phyloP scores from a whole-genome alignment of 345 rosid species.

The Orychophragmus violaceus region DNA sequence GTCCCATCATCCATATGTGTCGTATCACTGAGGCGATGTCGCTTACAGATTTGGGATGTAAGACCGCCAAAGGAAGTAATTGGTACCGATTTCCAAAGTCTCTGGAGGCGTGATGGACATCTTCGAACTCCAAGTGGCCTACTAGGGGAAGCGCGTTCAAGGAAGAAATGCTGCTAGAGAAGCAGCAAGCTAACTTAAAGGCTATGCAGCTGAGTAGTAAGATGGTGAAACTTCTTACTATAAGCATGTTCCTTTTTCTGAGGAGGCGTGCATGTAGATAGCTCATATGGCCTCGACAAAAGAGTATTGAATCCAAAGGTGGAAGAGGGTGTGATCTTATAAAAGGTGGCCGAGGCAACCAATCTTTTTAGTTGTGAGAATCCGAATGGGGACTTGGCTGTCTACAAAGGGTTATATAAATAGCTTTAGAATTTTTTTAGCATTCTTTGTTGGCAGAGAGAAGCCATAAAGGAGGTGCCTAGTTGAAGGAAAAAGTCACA shows the following conservation, averaged over 20 bases:
- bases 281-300: conserved; percentile 38
- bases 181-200: conserved; percentile 48
- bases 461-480: conserved; percentile 56
- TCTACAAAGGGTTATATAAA: conserved; percentile 38
- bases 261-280: conserved; percentile 33
- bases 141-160: conserved; percentile 52
- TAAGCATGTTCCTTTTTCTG: conserved; percentile 42
- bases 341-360: conserved; percentile 52
- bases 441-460: conserved; percentile 31
- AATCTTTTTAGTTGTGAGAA: conserved; percentile 42
- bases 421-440: conserved; percentile 42
- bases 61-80: conserved; percentile 62
- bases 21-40: conserved; percentile 68
- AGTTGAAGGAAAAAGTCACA: conserved; percentile 59
- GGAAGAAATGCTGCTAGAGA: conserved; percentile 58
- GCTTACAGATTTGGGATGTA: conserved; percentile 71
- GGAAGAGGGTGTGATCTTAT: conserved; percentile 27
- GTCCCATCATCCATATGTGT: conserved; percentile 83
- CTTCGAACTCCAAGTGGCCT: conserved; percentile 66
- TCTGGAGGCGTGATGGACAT: conserved; percentile 64
- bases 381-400: conserved; percentile 64
- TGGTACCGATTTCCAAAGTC: conserved; percentile 81
- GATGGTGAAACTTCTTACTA: conserved; percentile 49
- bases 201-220: conserved; percentile 60
- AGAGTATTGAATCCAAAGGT: conserved; percentile 21